Evolutionary conservation across 2,329 filamentous ascomycete genomes (phyloP).

Genomic region (Aspergillus sp.): DNA sequence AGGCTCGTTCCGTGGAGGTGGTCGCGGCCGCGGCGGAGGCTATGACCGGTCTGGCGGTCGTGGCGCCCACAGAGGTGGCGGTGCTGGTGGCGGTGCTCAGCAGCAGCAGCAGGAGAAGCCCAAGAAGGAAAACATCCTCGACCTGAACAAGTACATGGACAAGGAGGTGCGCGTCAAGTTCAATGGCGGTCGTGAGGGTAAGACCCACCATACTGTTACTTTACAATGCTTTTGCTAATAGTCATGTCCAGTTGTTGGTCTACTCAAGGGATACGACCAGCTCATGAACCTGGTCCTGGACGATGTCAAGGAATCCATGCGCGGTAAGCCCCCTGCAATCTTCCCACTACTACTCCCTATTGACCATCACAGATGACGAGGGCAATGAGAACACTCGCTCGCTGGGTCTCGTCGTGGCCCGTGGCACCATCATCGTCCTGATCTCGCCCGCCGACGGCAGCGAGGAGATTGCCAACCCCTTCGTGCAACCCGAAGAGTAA

Average conservation of each 20-base stretch:
- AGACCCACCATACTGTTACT: constrained; percentile 25
- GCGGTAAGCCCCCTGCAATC: constrained; percentile 60
- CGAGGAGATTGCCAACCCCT: constrained; percentile 94
- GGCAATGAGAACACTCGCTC: constrained; percentile 81
- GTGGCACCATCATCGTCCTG: constrained; percentile 88
- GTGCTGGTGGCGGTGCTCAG: constrained; percentile 52
- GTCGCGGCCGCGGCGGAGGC: constrained; percentile 39
- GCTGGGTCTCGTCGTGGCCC: constrained; percentile 83
- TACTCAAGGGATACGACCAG: constrained; percentile 92
- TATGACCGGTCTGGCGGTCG: constrained; percentile 45
- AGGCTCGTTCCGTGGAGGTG: constrained; percentile 59
- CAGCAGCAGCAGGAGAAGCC: constrained; percentile 67
- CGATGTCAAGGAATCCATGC: constrained; percentile 85
- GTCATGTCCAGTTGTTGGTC: constrained; percentile 69
- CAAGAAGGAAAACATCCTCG: constrained; percentile 98
- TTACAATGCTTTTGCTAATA: background rate
- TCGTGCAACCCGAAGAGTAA: constrained; percentile 71
- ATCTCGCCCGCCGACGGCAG: constrained; percentile 93
- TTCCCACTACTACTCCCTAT: constrained; percentile 20
- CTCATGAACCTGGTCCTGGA: constrained; percentile 98
- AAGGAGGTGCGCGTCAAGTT: constrained; percentile 96
- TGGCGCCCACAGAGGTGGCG: constrained; percentile 50
- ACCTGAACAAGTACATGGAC: constrained; percentile 94
- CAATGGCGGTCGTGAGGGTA: constrained; percentile 89
- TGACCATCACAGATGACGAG: constrained; percentile 71